Base-by-base conservation (phyloP, 176 grass and related monocot genomes). In the Coix lacrymajobi region DNA sequence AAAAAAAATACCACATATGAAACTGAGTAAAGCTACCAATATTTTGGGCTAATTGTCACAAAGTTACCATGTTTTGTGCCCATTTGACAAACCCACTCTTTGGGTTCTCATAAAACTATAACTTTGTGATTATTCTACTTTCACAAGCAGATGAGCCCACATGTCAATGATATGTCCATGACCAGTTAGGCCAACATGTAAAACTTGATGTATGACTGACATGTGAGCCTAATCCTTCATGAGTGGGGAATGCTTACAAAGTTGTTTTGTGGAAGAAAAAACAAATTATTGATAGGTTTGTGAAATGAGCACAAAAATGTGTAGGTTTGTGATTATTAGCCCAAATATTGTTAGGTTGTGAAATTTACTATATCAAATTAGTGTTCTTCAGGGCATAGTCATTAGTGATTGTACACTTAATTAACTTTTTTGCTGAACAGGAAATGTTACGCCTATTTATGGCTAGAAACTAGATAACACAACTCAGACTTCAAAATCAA, bases 1-100 rank as follows among this genome's bases (percentile, higher is more conserved):
- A 87, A 34, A 49, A 49, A 73, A 30, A 81, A 46, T 68, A 73
- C 17, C 57, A 31, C 28, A 78, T n/a, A 38, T 30, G 49, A 77
- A 54, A 22, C 51, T 22, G 51, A 54, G 19, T 54, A 54, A 52
- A 22, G 7, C 51, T 22, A 54, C 20, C 19, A 54, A 54, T 54
- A 54, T 54, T 54, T 54, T 54, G 51, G 51, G 51, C 7, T 54
- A n/a, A 54, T 9, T 22, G 20, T 54, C 51, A 54, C 51, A 54
- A 22, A 22, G 20, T 54, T 22, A 54, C 19, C 7, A 54, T 7
- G 9, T 22, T 54, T 54, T 54, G 51, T 54, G 20, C 7, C 51
- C 20, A 0, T 54, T 54, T 54, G 19, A 54, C 51, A 54, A 54
- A 54, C 51, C 51, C 19, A 22, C 49, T 22, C 20, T 54, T 54